phyloP scores from a whole-genome alignment of 1,284 basidiomycete species.

The Malassezia dermatis region DNA sequence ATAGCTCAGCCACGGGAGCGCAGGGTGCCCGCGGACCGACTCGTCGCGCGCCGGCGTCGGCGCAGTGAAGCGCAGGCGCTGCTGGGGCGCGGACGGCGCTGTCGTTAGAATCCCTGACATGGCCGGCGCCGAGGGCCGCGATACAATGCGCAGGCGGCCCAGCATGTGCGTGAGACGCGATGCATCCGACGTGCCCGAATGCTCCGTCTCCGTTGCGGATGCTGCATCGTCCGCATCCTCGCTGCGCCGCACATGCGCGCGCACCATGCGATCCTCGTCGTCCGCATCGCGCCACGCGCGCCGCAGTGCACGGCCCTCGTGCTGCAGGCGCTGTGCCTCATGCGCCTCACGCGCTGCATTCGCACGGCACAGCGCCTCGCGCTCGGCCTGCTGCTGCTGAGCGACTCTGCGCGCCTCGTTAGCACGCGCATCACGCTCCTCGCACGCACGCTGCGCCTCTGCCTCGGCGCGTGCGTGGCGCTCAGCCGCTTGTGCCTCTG shows the following conservation, averaged over 20 bases:
- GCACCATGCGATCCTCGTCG: constrained; percentile 14
- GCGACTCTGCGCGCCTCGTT: neutral
- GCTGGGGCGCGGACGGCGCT: neutral
- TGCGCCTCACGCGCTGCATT: neutral
- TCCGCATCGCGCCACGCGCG: constrained; percentile 17
- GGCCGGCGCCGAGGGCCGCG: neutral
- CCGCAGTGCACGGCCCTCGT: constrained; percentile 13
- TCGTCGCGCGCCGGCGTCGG: neutral
- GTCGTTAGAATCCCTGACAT: constrained; percentile 9
- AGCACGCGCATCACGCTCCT: neutral
- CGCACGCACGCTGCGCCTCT: neutral
- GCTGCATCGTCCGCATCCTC: constrained; percentile 9
- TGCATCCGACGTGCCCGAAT: constrained; percentile 7
- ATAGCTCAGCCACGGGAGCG: constrained; percentile 6
- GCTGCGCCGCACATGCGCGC: neutral
- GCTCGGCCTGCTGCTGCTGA: neutral
- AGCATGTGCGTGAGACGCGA: constrained; percentile 8
- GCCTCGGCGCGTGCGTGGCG: neutral
- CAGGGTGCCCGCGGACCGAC: neutral
- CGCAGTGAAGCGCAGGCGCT: constrained; percentile 10
- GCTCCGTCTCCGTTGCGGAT: constrained; percentile 4
- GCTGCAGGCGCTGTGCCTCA: constrained; percentile 8
- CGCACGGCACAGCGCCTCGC: neutral
- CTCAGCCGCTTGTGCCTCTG: neutral
- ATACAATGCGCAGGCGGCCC: constrained; percentile 8